phyloP scores from a whole-genome alignment of 441 rosid genomes.

The Mallotus japonicus region DNA sequence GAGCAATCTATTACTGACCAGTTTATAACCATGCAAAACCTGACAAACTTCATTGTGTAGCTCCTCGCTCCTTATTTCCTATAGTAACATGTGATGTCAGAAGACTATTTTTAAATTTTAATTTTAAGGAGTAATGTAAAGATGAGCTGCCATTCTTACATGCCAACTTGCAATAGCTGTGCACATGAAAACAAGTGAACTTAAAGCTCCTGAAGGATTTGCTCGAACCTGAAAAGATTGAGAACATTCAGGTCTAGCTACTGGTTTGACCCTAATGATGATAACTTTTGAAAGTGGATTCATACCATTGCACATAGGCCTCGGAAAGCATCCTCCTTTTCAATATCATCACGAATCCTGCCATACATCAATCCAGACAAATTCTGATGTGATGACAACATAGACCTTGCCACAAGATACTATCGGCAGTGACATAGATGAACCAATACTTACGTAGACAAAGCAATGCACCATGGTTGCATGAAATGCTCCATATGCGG shows the following conservation, averaged over 20 bases:
- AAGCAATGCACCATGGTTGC: slow-evolving; percentile 85
- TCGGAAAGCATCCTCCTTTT: slow-evolving; percentile 97
- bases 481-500: slow-evolving; percentile 95
- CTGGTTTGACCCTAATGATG: neutral
- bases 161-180: slow-evolving; percentile 98
- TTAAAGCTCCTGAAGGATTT: slow-evolving; percentile 90
- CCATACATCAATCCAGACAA: slow-evolving; percentile 22
- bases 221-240: slow-evolving; percentile 62
- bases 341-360: slow-evolving; percentile 95
- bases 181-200: slow-evolving; percentile 83
- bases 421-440: slow-evolving; percentile 11
- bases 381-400: neutral
- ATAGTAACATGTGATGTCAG: slow-evolving; percentile 11
- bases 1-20: slow-evolving; percentile 42
- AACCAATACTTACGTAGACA: slow-evolving; percentile 47
- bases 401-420: neutral
- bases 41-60: slow-evolving; percentile 85
- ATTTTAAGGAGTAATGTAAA: neutral
- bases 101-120: neutral
- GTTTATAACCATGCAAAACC: slow-evolving; percentile 86
- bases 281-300: slow-evolving; percentile 16
- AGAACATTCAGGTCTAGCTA: slow-evolving; percentile 5
- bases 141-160: slow-evolving; percentile 44
- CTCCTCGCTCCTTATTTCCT: slow-evolving; percentile 90
- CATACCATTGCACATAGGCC: slow-evolving; percentile 97